Percentiles rank a stretch among this genome's conserved stretches.
phyloP scores from a whole-genome alignment of 108 stramenopile genomes.

The Cyclostephanos invisitatus region DNA sequence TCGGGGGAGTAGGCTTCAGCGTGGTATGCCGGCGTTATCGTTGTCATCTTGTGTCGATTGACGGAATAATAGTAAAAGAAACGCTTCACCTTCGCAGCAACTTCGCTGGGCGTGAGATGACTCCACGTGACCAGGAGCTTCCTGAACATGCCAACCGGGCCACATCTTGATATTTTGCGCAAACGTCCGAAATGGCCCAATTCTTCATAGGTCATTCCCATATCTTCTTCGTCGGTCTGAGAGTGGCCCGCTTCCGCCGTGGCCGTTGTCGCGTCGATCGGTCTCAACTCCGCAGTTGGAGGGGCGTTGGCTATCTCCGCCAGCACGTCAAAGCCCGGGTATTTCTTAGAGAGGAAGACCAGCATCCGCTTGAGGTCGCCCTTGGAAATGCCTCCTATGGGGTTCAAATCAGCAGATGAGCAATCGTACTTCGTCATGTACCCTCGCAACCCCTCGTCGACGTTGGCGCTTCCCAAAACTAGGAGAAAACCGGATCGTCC shows the following conservation, averaged over 20 bases:
- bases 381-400: slow-evolving; percentile 97
- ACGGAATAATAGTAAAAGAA: slow-evolving; percentile 96
- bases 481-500: slow-evolving; percentile 88
- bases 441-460: slow-evolving; percentile 97
- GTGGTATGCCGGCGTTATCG: slow-evolving; percentile 97
- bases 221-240: slow-evolving; percentile 96
- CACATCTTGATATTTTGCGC: slow-evolving; percentile 91
- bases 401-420: slow-evolving; percentile 96
- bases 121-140: slow-evolving; percentile 84
- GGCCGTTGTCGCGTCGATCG: slow-evolving; percentile 63
- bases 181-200: slow-evolving; percentile 92
- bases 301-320: slow-evolving; percentile 93
- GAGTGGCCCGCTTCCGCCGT: slow-evolving; percentile 67
- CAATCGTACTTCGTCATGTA: slow-evolving; percentile 99
- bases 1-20: slow-evolving; percentile 97
- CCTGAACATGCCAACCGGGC: slow-evolving; percentile 93
- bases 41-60: slow-evolving; percentile 99
- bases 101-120: slow-evolving; percentile 72
- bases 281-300: slow-evolving; percentile 97
- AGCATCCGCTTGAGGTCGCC: slow-evolving; percentile 89
- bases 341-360: slow-evolving; percentile 69
- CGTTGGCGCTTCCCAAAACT: slow-evolving; percentile 97
- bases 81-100: slow-evolving; percentile 84
- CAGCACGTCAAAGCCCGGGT: slow-evolving; percentile 65
- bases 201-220: slow-evolving; percentile 99